These are phyloP conservation scores for Entomortierella parvispora DNA, from an alignment of 192 early-diverging fungal genomes.

Conservation along the genomic window DNA sequence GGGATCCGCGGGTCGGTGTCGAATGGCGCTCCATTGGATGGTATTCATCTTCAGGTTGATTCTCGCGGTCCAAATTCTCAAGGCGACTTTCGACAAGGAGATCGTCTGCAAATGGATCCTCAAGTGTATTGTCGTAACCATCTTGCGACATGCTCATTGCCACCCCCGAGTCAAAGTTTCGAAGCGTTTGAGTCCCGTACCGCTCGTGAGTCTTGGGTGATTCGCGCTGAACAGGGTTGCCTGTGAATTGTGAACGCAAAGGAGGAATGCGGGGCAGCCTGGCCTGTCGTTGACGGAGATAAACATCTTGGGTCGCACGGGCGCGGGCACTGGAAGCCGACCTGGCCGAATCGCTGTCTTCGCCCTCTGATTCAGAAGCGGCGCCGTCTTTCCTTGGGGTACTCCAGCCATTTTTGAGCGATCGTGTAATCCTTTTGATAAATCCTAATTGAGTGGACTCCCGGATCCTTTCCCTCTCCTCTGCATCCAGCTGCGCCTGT, in stretches of 20 bases:
- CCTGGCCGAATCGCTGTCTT: conserved; percentile 8
- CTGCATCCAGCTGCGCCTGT: conserved; percentile 1
- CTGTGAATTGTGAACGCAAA: too few relatives aligned
- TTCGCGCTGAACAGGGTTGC: too few relatives aligned
- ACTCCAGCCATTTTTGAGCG: conserved; percentile 26
- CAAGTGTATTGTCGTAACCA: conserved; percentile 2
- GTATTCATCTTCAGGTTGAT: background rate
- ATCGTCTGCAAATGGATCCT: too few relatives aligned
- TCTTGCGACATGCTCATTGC: conserved; percentile 25
- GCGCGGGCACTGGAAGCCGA: conserved; percentile 27
- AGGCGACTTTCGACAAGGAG: background rate
- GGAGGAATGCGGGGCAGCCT: too few relatives aligned
- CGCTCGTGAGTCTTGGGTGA: background rate
- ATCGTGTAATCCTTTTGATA: conserved; percentile 23
- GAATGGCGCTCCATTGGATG: background rate
- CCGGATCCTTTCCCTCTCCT: conserved; percentile 12
- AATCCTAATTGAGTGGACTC: conserved; percentile 34
- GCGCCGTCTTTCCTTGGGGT: conserved; percentile 1
- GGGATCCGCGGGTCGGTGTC: background rate
- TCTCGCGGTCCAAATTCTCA: background rate
- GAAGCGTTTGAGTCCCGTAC: conserved; percentile 16
- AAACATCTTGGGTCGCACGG: background rate
- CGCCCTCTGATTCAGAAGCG: background rate
- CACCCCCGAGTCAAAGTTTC: conserved; percentile 35
- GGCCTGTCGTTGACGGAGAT: background rate